Percentiles rank a stretch among this genome's conserved stretches.
These are phyloP conservation scores for Mucor racemosus DNA, from an alignment of 371 early-diverging fungal species.

Conservation along the genomic window DNA sequence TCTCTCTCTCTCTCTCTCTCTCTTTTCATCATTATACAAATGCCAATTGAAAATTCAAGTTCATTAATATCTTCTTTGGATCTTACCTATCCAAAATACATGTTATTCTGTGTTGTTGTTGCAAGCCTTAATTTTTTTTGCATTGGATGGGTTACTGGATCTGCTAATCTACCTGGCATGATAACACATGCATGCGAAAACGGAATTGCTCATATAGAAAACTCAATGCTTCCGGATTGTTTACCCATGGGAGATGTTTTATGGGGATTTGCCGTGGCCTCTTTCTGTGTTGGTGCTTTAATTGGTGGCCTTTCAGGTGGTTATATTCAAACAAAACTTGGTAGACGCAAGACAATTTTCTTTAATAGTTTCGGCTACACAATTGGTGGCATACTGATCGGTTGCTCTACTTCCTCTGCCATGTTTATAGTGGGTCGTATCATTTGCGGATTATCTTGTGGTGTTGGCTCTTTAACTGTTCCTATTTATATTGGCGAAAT, in stretches of 20 bases:
- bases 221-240: conserved; percentile 30
- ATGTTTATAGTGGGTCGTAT: conserved; percentile 80
- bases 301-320: conserved; percentile 70
- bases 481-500: conserved; percentile 85
- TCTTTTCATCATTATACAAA: neutral
- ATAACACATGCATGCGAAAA: conserved; percentile 26
- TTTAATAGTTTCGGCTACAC: conserved; percentile 64
- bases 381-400: conserved; percentile 67
- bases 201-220: neutral
- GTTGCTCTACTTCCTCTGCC: conserved; percentile 49
- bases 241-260: conserved; percentile 27
- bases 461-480: conserved; percentile 73
- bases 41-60: neutral
- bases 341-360: conserved; percentile 67
- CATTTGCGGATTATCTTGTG: conserved; percentile 79
- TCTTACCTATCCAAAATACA: conserved; percentile 34
- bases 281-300: conserved; percentile 73
- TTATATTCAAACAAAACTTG: conserved; percentile 55
- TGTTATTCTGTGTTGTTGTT: conserved; percentile 43
- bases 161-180: conserved; percentile 46
- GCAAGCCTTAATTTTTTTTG: conserved; percentile 42
- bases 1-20: neutral
- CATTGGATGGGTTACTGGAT: conserved; percentile 49
- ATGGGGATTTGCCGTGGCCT: conserved; percentile 66
- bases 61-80: conserved; percentile 24